A percentile compares a stretch with the other conserved stretches of the same genome.
These are phyloP conservation scores for Cadophora luteo-olivacea DNA, from an alignment of 2,329 filamentous ascomycete genomes.

Conservation along the genomic window DNA sequence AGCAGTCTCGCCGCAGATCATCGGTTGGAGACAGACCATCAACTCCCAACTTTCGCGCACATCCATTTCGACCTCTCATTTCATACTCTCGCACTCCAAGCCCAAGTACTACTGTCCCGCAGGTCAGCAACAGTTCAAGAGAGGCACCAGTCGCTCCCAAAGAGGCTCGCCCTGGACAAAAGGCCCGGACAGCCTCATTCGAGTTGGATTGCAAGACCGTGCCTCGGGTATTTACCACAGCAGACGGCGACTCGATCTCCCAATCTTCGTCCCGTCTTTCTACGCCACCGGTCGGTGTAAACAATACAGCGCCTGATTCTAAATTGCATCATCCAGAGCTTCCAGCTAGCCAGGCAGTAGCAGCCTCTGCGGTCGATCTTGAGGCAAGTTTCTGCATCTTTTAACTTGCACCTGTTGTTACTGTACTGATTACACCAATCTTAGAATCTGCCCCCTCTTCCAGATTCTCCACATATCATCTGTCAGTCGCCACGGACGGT, in stretches of 20 bases:
- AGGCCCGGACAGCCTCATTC: neutral
- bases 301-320: conserved; percentile 7
- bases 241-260: conserved; percentile 7
- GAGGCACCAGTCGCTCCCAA: neutral
- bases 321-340: conserved; percentile 1
- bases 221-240: neutral
- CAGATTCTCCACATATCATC: conserved; percentile 17
- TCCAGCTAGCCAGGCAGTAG: neutral
- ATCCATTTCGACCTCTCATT: conserved; percentile 7
- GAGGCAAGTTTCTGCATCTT: neutral
- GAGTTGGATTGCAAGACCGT: neutral
- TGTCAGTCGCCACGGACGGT: neutral
- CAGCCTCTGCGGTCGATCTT: neutral
- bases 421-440: neutral
- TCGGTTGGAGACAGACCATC: conserved; percentile 15
- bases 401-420: neutral
- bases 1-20: conserved; percentile 15
- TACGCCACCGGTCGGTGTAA: neutral
- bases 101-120: neutral
- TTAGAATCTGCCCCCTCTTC: conserved; percentile 23
- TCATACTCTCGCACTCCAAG: conserved; percentile 1
- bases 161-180: conserved; percentile 7
- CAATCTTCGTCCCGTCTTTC: neutral
- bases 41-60: conserved; percentile 10
- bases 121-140: neutral